Percentiles rank a stretch among this genome's conserved stretches.
phyloP scores from a whole-genome alignment of 2,329 filamentous ascomycete species.

The Arthrobotrys iridis region DNA sequence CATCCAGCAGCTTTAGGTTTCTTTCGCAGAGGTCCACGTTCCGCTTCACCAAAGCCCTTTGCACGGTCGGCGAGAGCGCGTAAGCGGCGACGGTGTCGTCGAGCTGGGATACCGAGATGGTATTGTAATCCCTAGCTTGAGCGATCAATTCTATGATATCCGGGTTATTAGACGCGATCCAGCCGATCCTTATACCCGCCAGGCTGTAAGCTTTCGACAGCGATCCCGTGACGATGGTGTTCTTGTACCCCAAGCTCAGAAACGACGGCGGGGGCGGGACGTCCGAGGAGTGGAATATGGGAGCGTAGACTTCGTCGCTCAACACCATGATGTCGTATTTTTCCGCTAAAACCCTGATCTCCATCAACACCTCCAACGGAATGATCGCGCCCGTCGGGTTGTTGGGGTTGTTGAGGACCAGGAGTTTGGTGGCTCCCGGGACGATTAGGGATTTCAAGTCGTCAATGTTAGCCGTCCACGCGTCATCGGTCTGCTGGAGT shows the following conservation, averaged over 20 bases:
- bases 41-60: conserved; percentile 71
- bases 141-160: conserved; percentile 73
- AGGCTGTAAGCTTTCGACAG: conserved; percentile 87
- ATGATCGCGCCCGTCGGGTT: conserved; percentile 82
- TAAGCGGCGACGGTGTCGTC: conserved; percentile 82
- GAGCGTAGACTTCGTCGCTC: conserved; percentile 84
- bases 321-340: conserved; percentile 71
- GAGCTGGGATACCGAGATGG: conserved; percentile 83
- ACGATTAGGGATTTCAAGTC: conserved; percentile 72
- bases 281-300: conserved; percentile 75
- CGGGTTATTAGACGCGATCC: conserved; percentile 76
- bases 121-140: conserved; percentile 79
- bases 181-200: conserved; percentile 82
- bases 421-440: conserved; percentile 74
- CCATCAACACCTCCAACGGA: conserved; percentile 69
- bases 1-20: conserved; percentile 74
- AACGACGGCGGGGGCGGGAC: conserved; percentile 58
- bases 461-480: conserved; percentile 73
- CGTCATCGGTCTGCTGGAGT: conserved; percentile 69
- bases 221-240: conserved; percentile 77
- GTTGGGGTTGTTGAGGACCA: conserved; percentile 78
- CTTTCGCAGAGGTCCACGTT: conserved; percentile 74
- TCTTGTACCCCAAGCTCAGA: conserved; percentile 69
- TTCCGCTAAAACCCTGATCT: conserved; percentile 71
- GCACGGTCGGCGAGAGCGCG: conserved; percentile 73